Conservation (phyloP, 116 monocot genomes). For the Posidonia oceanica region DNA sequence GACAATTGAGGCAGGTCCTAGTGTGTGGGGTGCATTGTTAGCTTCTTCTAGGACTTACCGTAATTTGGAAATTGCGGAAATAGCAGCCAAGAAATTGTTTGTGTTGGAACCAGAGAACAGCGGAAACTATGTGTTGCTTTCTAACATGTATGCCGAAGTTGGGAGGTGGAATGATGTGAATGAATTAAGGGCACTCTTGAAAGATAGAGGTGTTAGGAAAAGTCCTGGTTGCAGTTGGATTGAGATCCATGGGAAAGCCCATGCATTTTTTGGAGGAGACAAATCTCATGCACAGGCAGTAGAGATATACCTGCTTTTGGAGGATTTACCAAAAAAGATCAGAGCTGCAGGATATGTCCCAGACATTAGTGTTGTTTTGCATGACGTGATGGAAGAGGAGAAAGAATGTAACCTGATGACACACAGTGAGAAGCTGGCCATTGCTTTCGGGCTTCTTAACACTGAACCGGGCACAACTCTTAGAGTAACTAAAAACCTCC, state of each 20-base stretch:
- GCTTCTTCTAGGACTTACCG: conserved; percentile 24
- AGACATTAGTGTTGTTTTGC: conserved; percentile 31
- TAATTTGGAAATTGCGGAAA: conserved; percentile 39
- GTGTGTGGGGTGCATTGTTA: conserved; percentile 53
- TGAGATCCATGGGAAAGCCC: conserved; percentile 27
- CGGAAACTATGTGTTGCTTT: conserved; percentile 41
- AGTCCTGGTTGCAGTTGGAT: conserved; percentile 53
- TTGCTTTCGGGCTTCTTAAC: conserved; percentile 47
- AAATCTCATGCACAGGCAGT: conserved; percentile 27
- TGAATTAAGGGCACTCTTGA: conserved; percentile 19
- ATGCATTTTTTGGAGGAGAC: conserved; percentile 39
- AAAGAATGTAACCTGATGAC: conserved; percentile 39
- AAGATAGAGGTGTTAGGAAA: conserved; percentile 27
- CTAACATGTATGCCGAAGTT: conserved; percentile 47
- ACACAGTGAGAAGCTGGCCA: conserved; percentile 55
- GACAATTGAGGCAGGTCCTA: conserved; percentile 25
- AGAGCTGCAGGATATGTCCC: conserved; percentile 36
- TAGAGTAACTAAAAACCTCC: conserved; percentile 55
- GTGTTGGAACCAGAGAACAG: conserved; percentile 35
- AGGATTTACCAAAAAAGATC: conserved; percentile 36
- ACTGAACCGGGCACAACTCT: conserved; percentile 19
- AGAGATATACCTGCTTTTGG: conserved; percentile 33
- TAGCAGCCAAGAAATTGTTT: conserved; percentile 40
- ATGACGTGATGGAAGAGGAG: conserved; percentile 58
- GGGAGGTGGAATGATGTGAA: conserved; percentile 40